Conservation (phyloP, 2,329 filamentous ascomycete genomes). For the Pseudocercospora ulei region DNA sequence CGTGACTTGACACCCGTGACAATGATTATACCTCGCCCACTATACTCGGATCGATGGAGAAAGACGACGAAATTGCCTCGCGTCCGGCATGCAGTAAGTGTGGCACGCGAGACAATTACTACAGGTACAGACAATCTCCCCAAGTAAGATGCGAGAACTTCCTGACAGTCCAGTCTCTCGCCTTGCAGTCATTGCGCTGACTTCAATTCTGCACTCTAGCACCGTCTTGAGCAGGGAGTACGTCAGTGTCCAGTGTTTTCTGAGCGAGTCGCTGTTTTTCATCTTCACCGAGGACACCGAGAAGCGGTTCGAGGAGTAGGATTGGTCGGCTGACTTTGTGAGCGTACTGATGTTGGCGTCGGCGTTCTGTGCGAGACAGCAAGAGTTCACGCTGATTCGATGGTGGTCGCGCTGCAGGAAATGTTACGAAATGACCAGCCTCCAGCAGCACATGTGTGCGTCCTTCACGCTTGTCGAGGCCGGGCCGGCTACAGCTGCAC, state of each 20-base stretch:
- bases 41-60: not conserved
- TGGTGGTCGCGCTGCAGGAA: not conserved
- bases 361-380: conserved; percentile 1
- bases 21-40: not conserved
- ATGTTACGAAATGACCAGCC: too few relatives aligned
- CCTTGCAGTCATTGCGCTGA: conserved; percentile 9
- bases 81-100: not conserved
- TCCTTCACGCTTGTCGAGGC: too few relatives aligned
- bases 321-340: not conserved
- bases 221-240: not conserved
- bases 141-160: not conserved
- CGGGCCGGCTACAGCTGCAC: too few relatives aligned
- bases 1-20: too few relatives aligned
- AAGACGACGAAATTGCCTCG: not conserved
- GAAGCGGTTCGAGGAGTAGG: not conserved
- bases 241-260: not conserved
- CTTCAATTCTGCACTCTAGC: conserved; percentile 1
- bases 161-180: not conserved
- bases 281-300: conserved; percentile 1
- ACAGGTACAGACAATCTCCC: not conserved
- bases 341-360: not conserved
- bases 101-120: not conserved
- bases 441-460: too few relatives aligned
- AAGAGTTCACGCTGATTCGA: not conserved
- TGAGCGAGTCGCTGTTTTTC: not conserved